Evolutionary conservation across 1,139 yeast species (phyloP).

Genomic region (Yamadazyma diddensiae): DNA sequence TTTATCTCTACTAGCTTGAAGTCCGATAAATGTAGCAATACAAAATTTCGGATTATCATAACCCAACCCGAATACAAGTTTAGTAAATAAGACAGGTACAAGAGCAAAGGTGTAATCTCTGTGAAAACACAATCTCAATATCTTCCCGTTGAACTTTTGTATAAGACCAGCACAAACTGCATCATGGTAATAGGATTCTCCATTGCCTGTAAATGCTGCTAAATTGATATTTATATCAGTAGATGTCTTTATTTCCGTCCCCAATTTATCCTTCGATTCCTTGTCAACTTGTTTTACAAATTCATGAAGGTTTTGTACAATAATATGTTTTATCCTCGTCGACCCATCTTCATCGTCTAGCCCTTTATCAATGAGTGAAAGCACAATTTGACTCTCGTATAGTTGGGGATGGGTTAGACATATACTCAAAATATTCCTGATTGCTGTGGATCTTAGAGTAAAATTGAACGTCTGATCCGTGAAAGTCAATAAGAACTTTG

Average conservation of each 20-base stretch:
- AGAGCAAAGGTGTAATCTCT: constrained; percentile 43
- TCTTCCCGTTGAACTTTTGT: constrained; percentile 53
- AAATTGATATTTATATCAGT: constrained; percentile 34
- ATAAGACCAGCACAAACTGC: constrained; percentile 72
- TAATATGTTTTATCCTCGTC: constrained; percentile 38
- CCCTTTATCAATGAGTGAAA: constrained; percentile 52
- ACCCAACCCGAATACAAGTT: constrained; percentile 57
- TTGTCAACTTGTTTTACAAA: constrained; percentile 46
- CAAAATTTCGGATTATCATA: constrained; percentile 72
- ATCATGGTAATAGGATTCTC: constrained; percentile 50
- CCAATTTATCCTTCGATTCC: constrained; percentile 36
- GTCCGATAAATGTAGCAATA: constrained; percentile 66
- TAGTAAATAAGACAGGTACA: constrained; percentile 53
- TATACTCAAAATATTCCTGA: constrained; percentile 53
- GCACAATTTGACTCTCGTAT: constrained; percentile 53
- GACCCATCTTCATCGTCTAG: constrained; percentile 30
- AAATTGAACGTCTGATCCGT: constrained; percentile 27
- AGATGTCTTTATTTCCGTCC: constrained; percentile 30
- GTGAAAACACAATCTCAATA: constrained; percentile 48
- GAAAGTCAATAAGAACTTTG: constrained; percentile 55
- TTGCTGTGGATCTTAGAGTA: constrained; percentile 46
- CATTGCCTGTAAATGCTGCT: constrained; percentile 54
- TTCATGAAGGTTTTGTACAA: constrained; percentile 53
- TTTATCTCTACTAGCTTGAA: constrained; percentile 52
- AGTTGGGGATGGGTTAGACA: constrained; percentile 62